Conservation (phyloP, 768 basidiomycete genomes). For the Cystofilobasidium macerans region DNA sequence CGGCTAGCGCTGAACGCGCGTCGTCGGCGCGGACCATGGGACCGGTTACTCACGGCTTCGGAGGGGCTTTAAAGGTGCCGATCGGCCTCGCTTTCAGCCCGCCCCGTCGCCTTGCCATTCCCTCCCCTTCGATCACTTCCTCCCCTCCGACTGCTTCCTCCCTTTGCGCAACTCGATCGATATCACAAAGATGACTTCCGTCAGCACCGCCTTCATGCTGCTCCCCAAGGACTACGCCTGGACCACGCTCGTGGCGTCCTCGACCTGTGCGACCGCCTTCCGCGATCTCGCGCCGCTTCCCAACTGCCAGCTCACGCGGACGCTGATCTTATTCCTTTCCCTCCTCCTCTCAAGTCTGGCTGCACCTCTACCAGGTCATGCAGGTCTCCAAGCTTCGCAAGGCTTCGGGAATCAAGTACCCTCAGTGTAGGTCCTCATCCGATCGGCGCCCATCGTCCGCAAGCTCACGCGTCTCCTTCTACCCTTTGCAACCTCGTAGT, state of each 20-base stretch:
- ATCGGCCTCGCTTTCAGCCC: neutral
- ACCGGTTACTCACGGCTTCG: too few species aligned
- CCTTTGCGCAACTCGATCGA: neutral
- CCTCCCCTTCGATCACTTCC: neutral
- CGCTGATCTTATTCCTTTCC: too few species aligned
- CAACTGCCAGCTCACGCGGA: neutral
- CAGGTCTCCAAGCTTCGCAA: neutral
- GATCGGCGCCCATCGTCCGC: neutral
- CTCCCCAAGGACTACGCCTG: slow-evolving; percentile 8
- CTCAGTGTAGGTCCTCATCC: neutral
- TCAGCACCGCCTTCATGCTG: neutral
- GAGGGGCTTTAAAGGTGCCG: too few species aligned
- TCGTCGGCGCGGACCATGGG: too few species aligned
- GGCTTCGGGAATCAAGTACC: slow-evolving; percentile 2
- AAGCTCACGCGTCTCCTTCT: neutral
- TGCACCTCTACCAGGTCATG: slow-evolving; percentile 6
- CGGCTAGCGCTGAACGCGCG: too few species aligned
- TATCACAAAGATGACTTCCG: too few species aligned
- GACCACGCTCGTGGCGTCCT: slow-evolving; percentile 1
- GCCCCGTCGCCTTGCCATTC: neutral
- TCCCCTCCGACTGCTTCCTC: neutral
- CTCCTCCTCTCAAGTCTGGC: neutral
- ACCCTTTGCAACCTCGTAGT: neutral
- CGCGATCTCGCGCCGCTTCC: neutral
- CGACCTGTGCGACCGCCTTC: neutral